Percentiles rank a stretch among this genome's conserved stretches.
phyloP scores from a whole-genome alignment of 352 stramenopile species.

The Pythium catenulatum region DNA sequence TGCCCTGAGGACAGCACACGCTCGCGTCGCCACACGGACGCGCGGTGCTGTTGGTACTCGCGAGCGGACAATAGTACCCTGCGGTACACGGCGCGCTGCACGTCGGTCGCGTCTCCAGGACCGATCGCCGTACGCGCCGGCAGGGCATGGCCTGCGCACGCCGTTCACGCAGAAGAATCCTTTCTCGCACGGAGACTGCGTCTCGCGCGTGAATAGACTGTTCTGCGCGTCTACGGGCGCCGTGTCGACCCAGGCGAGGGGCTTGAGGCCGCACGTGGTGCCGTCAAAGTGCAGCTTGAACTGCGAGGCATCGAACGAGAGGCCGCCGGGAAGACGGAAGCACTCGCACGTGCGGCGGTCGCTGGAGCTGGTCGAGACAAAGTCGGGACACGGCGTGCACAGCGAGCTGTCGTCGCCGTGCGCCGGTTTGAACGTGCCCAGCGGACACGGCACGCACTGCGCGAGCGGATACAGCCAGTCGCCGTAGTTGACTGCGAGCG shows the following conservation, averaged over 20 bases:
- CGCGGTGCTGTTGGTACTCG: conserved; percentile 70
- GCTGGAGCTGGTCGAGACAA: conserved; percentile 65
- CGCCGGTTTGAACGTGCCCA: conserved; percentile 82
- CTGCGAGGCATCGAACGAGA: conserved; percentile 57
- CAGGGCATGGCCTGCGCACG: conserved; percentile 75
- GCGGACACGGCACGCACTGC: conserved; percentile 77
- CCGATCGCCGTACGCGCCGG: conserved; percentile 66
- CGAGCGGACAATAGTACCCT: conserved; percentile 82
- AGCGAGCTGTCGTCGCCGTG: conserved; percentile 71
- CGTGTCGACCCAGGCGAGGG: neutral
- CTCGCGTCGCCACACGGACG: conserved; percentile 62
- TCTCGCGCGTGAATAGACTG: conserved; percentile 68
- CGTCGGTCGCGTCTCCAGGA: conserved; percentile 59
- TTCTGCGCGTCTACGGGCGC: conserved; percentile 38
- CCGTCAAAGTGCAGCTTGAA: conserved; percentile 70
- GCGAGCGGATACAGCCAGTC: conserved; percentile 76
- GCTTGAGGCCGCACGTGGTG: conserved; percentile 59
- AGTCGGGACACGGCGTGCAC: conserved; percentile 74
- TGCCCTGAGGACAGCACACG: conserved; percentile 83
- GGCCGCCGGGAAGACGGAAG: conserved; percentile 76
- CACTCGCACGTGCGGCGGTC: conserved; percentile 80
- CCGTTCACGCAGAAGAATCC: conserved; percentile 80
- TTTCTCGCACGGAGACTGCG: conserved; percentile 77
- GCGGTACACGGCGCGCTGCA: conserved; percentile 73
- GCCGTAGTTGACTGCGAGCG: conserved; percentile 78